A percentile compares a stretch with the other conserved stretches of the same genome.
Conservation (phyloP, 106 monocot species). For the Dendrobium catenatum region DNA sequence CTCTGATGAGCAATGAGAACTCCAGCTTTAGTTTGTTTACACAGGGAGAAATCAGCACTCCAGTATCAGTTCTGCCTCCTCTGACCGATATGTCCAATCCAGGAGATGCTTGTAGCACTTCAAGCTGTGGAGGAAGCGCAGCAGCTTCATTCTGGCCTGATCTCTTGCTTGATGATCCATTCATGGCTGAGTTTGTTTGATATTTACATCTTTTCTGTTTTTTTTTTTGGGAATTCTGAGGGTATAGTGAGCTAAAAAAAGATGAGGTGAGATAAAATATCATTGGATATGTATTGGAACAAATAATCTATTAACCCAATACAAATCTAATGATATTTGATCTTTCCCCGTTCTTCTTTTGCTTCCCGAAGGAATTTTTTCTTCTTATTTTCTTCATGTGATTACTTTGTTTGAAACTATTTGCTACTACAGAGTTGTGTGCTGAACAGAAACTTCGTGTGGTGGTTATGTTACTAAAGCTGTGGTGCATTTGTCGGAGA, state of each 20-base stretch:
- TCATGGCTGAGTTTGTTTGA: conserved; percentile 50
- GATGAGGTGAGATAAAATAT: neutral
- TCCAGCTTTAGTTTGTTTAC: conserved; percentile 15
- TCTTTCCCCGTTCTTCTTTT: neutral
- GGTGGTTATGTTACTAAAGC: too few species aligned
- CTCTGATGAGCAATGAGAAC: conserved; percentile 9
- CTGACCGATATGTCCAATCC: conserved; percentile 19
- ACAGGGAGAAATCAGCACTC: conserved; percentile 12
- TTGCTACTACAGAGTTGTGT: neutral
- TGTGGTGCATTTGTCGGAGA: too few species aligned
- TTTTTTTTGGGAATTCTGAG: neutral
- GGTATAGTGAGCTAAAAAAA: neutral
- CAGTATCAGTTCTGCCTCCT: conserved; percentile 16
- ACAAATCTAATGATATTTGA: neutral
- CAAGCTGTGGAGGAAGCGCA: conserved; percentile 22
- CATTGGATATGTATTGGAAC: neutral
- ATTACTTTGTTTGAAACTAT: neutral
- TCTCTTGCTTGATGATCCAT: conserved; percentile 53
- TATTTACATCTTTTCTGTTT: neutral
- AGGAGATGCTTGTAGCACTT: conserved; percentile 27
- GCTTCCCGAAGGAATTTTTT: neutral
- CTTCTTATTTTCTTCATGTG: neutral
- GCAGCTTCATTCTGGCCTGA: conserved; percentile 53
- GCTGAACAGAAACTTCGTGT: neutral
- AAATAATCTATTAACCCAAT: neutral